Evolutionary conservation across 1,284 basidiomycete genomes (phyloP).

Genomic region (Rhodotorula mucilaginosa): DNA sequence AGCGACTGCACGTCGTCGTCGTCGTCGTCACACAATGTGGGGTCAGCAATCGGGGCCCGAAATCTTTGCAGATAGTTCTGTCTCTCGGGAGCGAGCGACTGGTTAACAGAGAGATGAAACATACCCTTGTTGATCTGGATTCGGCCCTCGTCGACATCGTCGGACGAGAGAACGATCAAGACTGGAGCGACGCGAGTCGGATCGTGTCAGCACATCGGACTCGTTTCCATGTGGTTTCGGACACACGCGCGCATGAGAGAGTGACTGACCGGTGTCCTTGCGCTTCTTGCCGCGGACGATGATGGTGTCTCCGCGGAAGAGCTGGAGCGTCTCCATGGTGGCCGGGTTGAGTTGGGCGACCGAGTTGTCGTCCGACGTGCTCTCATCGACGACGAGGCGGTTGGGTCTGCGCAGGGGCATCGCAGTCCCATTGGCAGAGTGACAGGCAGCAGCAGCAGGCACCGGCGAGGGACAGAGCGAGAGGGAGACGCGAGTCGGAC

Average conservation of each 20-base stretch:
- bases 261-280: constrained; percentile 43
- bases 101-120: not conserved
- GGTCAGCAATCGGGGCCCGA: too few species aligned
- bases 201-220: not conserved
- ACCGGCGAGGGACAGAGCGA: not conserved
- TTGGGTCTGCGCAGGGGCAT: constrained; percentile 66
- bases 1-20: constrained; percentile 61
- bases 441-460: not conserved
- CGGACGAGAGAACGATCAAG: constrained; percentile 89
- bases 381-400: constrained; percentile 90
- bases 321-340: constrained; percentile 90
- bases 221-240: not conserved
- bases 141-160: constrained; percentile 95
- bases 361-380: constrained; percentile 86
- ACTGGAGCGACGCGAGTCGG: constrained; percentile 53
- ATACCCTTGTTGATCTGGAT: constrained; percentile 92
- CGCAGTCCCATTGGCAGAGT: not conserved
- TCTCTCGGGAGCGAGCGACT: too few species aligned
- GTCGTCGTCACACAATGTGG: too few species aligned
- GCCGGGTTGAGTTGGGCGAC: constrained; percentile 92
- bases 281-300: constrained; percentile 62
- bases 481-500: too few species aligned
- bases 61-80: too few species aligned
- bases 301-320: constrained; percentile 94
- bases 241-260: not conserved